Base-by-base conservation (phyloP, 495 filamentous ascomycete species). In the Glarea lozoyensis region DNA sequence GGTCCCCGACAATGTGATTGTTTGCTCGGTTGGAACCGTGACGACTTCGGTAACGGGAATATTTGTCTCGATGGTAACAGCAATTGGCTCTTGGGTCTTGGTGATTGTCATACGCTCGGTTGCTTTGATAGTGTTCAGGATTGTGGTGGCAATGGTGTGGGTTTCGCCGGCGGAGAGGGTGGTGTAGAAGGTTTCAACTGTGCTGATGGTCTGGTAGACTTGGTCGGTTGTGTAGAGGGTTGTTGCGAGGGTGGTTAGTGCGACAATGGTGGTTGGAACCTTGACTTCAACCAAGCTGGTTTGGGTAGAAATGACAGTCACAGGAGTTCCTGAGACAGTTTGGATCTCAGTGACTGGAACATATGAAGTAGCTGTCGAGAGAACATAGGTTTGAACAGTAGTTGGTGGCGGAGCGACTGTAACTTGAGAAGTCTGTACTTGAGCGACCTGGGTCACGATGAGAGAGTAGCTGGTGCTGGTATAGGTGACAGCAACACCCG, bases 21-120 rank as follows among this genome's bases (percentile, higher is more conserved):
- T 56, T 24, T 38, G 33, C 4, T 46, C 49, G 11, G 40, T 29
- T 11, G 53, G 53, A 16, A 46, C 33, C 12, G 50, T 56, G 16
- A 48, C 34, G 13, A 48, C 19, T 12, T 47, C 33, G 3, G 43
- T 50, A 5, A 37, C 25, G 18, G 19, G n/a, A 9, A 31, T 18
- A 15, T 13, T 32, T 1, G 45, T 50, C 7, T 21, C 29, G 19
- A 53, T 22, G 0, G 54, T 56, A n/a, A 53, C 41, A 21, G 46
- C 31, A 18, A 43, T 37, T 11, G 36, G 32, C 40, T 50, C 50
- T 18, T 49, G 52, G 10, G 45, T 33, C 15, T 52, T 46, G 6
- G 25, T 43, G 29, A 49, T 52, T 6, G n/a, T 7, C n/a, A n/a
- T n/a, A n/a, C n/a, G n/a, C n/a, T n/a, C n/a, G n/a, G n/a, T n/a